phyloP scores from a whole-genome alignment of 805 yeast species.

The Spathaspora hagerdaliae region DNA sequence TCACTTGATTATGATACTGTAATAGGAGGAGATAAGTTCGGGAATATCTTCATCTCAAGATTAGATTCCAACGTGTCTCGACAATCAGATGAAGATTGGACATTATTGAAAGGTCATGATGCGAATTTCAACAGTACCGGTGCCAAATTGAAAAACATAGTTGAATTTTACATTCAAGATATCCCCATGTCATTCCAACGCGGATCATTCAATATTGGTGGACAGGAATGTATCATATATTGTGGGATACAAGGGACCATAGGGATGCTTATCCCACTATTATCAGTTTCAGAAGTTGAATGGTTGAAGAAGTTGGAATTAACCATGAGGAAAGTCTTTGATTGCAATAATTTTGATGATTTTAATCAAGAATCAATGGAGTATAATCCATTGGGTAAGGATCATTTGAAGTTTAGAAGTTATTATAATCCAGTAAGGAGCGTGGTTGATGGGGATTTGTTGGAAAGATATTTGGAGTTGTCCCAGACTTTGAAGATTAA shows the following conservation, averaged over 20 bases:
- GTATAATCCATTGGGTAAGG: constrained; percentile 54
- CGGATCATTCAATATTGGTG: constrained; percentile 54
- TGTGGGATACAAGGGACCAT: constrained; percentile 79
- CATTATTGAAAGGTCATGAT: constrained; percentile 26
- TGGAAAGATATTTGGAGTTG: constrained; percentile 52
- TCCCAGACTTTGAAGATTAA: constrained; percentile 28
- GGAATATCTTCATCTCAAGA: constrained; percentile 69
- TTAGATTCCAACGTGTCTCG: constrained; percentile 48
- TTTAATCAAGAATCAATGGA: constrained; percentile 20
- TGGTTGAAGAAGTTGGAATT: constrained; percentile 55
- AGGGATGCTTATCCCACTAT: constrained; percentile 68
- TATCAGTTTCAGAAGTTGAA: constrained; percentile 56
- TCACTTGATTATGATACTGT: constrained; percentile 73
- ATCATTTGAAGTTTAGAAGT: constrained; percentile 65
- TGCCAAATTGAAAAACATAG: constrained; percentile 44
- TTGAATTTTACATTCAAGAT: constrained; percentile 68
- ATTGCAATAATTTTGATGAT: constrained; percentile 21
- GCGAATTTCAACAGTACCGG: constrained; percentile 47
- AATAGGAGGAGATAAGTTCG: constrained; percentile 84
- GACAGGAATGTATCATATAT: constrained; percentile 60
- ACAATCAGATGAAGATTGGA: constrained; percentile 48
- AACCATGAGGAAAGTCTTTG: constrained; percentile 30
- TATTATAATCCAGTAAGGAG: constrained; percentile 76
- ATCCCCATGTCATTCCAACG: constrained; percentile 59
- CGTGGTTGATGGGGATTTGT: constrained; percentile 83